These are phyloP conservation scores for Blastosporella zonata DNA, from an alignment of 1,284 basidiomycete species.

Conservation along the genomic window DNA sequence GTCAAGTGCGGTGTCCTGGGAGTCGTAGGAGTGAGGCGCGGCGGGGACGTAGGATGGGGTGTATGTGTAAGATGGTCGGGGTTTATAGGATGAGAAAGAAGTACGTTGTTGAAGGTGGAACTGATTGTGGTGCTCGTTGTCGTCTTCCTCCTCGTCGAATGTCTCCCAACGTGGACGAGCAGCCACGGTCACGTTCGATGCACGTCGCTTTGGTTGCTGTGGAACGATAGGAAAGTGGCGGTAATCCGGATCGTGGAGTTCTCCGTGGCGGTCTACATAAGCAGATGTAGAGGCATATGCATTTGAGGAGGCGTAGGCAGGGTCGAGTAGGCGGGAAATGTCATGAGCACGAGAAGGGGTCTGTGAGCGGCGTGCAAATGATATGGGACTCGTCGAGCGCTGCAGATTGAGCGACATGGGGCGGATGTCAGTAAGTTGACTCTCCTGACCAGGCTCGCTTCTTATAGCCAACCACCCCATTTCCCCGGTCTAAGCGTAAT, in stretches of 20 bases:
- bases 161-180: conserved; percentile 24
- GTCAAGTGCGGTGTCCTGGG: conserved; percentile 27
- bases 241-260: conserved; percentile 67
- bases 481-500: conserved; percentile 12
- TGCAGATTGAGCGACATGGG: conserved; percentile 1
- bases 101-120: not conserved
- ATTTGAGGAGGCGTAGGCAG: conserved; percentile 47
- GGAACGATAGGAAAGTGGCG: conserved; percentile 53
- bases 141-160: conserved; percentile 27
- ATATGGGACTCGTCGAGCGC: conserved; percentile 11
- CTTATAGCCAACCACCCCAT: conserved; percentile 5
- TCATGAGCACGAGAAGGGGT: conserved; percentile 30
- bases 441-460: not conserved
- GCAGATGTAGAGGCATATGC: conserved; percentile 20
- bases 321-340: conserved; percentile 62
- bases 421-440: not conserved
- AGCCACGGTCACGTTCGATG: conserved; percentile 10
- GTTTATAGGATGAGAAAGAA: conserved; percentile 15
- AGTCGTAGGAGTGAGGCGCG: conserved; percentile 32
- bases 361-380: not conserved
- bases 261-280: conserved; percentile 60
- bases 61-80: conserved; percentile 12
- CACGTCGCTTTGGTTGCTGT: conserved; percentile 22
- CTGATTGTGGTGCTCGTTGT: conserved; percentile 14
- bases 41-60: conserved; percentile 19